Base-by-base conservation (phyloP, 2,329 filamentous ascomycete species). In the Phialophora expanda region DNA sequence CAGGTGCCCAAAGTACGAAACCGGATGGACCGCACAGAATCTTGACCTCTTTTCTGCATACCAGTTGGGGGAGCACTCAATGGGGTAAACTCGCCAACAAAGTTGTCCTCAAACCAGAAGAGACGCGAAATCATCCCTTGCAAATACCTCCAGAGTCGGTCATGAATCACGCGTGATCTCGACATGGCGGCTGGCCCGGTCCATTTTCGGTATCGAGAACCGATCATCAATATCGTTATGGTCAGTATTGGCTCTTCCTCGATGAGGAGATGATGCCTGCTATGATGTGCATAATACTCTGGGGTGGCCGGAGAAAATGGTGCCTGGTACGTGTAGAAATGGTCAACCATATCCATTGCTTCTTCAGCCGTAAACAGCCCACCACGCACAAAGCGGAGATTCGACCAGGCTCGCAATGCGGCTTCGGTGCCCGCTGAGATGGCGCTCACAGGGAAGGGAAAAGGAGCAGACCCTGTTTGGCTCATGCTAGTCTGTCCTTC, bases 341-440 rank as follows among this genome's bases (percentile, higher is more conserved):
- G 51, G 51, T 55, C 51, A n/a, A 55, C 51, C 51, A 55, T 55
- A 32, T 55, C 51, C 51, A 55, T 32, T 14, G 51, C 51, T 55
- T 55, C 51, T 55, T 55, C 51, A 55, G 51, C 51, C 51, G 51
- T 55, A 32, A 55, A 55, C 51, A 55, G 51, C 26, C 51, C 51
- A 11, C 51, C 51, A 55, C 51, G 51, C 26, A 55, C 51, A 32
- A 55, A 55, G 24, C 51, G 51, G 12, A 55, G 51, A 17, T 14
- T 55, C 51, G 51, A 55, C 51, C 51, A 55, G 24, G 51, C 51
- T 17, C 51, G 51, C 26, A 55, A 32, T 8, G 51, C 51, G 32
- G 51, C 51, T 55, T 32, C n/a, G 51, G 51, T 55, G 24, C 24
- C 51, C 26, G 17, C 26, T 30, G 51, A 32, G 26, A 55, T n/a